Base-by-base conservation (phyloP, 176 grass and related monocot species). In the Sorghum bicolor region DNA sequence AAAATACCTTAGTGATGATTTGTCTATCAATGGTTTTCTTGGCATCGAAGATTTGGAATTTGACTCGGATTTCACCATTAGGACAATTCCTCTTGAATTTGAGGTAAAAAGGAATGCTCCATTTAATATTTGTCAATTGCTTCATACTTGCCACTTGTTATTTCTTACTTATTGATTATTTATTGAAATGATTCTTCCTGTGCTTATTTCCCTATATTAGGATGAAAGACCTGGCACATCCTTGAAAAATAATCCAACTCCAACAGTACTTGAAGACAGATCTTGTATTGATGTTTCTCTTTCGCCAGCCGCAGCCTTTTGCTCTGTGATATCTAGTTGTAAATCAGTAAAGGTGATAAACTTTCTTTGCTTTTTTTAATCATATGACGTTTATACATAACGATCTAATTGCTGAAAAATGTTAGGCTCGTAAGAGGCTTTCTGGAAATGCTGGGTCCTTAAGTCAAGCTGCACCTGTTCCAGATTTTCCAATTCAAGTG, bases 21-120 rank as follows among this genome's bases (percentile, higher is more conserved):
- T 71, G 36, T 70, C 86, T 29, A 25, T 62, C 10, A 36, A 77
- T 20, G 14, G 60, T 87, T 32, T 50, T 65, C 55, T 84, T 72
- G 79, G 73, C 65, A 65, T 82, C 5, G 63, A 76, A 52, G 88
- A 90, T 64, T 78, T 77, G 31, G 82, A 92, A 81, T 36, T 77
- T 50, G 85, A 95, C 43, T 86, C 77, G 37, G 87, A 90, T 84
- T 95, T 95, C 80, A 78, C 74, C 77, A 93, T 93, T 88, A 85
- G 78, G 65, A 93, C 88, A 58, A 85, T 96, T 77, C 94, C 94
- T 88, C 89, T 88, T 64, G 73, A 80, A 29, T 87, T 94, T 79
- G 78, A 94, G 92, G 94, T 91, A 64, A 66, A 80, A 71, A 78
- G 11, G 34, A 72, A 77, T 28, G 1, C 53, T 82, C 55, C 34